Conservation (phyloP, 371 early-diverging fungal genomes). For the Mortierella polycephala region DNA sequence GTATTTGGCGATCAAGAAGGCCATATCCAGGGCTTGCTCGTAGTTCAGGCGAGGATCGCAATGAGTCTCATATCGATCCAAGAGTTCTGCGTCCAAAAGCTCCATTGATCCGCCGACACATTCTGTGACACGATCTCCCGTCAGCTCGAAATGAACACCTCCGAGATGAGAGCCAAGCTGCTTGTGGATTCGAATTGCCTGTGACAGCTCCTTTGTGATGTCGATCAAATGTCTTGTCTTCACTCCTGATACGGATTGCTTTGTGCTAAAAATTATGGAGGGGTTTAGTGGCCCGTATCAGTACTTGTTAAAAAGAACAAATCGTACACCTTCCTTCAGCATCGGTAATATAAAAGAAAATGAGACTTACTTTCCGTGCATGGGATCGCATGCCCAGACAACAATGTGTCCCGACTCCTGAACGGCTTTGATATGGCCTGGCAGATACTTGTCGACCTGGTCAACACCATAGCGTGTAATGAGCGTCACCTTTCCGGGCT, state of each 20-base stretch:
- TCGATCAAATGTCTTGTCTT: constrained; percentile 93
- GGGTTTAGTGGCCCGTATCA: no score
- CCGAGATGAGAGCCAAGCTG: constrained; percentile 78
- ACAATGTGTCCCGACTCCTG: constrained; percentile 85
- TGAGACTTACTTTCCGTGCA: constrained; percentile 90
- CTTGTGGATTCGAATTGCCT: constrained; percentile 87
- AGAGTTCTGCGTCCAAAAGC: constrained; percentile 79
- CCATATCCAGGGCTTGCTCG: constrained; percentile 95
- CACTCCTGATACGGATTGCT: constrained; percentile 79
- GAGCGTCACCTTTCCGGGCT: constrained; percentile 92
- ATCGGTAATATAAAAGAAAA: background rate
- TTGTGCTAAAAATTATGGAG: constrained; percentile 63
- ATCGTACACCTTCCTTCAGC: no score
- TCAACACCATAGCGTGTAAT: constrained; percentile 94
- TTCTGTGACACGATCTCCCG: constrained; percentile 95
- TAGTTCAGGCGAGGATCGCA: constrained; percentile 97
- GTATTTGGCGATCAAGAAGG: constrained; percentile 92
- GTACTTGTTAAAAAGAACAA: no score
- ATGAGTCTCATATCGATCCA: constrained; percentile 92
- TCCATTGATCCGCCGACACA: constrained; percentile 97
- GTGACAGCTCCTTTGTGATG: constrained; percentile 83
- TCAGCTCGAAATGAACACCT: constrained; percentile 97
- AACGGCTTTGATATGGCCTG: constrained; percentile 91
- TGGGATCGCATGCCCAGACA: constrained; percentile 97
- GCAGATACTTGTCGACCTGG: constrained; percentile 84